Percentiles rank a stretch among this genome's conserved stretches.
phyloP scores from a whole-genome alignment of 306 rosid species.

The Quercus glauca region DNA sequence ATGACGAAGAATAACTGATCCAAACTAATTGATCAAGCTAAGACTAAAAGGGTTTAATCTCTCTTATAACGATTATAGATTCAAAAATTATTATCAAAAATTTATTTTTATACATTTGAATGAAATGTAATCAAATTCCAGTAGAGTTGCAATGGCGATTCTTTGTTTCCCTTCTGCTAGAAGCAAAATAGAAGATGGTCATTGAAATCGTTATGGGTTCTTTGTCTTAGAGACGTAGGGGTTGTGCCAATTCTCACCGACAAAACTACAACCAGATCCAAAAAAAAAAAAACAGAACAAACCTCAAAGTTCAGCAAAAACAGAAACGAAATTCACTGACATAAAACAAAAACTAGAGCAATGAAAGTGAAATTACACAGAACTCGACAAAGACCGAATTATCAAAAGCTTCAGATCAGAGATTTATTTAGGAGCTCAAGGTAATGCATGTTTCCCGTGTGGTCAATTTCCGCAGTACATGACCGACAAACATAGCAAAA shows the following conservation, averaged over 20 bases:
- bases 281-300: not conserved
- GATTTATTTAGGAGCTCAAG: not conserved
- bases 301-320: not conserved
- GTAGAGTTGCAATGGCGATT: no score
- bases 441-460: not conserved
- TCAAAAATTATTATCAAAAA: no score
- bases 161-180: no score
- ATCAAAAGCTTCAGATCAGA: not conserved
- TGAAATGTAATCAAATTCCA: no score
- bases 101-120: no score
- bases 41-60: no score
- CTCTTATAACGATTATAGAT: no score
- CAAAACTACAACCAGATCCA: not conserved
- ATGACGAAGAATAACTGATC: no score
- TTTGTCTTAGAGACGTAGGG: no score
- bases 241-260: not conserved
- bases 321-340: not conserved
- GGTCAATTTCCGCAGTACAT: constrained; percentile 12
- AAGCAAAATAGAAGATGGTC: no score
- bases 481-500: constrained; percentile 2
- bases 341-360: not conserved
- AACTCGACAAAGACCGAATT: constrained; percentile 19
- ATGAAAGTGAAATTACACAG: not conserved
- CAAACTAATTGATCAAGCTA: no score
- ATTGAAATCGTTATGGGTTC: no score